phyloP scores from a whole-genome alignment of 164 flowering plant genomes.

The Stephania cephalantha region DNA sequence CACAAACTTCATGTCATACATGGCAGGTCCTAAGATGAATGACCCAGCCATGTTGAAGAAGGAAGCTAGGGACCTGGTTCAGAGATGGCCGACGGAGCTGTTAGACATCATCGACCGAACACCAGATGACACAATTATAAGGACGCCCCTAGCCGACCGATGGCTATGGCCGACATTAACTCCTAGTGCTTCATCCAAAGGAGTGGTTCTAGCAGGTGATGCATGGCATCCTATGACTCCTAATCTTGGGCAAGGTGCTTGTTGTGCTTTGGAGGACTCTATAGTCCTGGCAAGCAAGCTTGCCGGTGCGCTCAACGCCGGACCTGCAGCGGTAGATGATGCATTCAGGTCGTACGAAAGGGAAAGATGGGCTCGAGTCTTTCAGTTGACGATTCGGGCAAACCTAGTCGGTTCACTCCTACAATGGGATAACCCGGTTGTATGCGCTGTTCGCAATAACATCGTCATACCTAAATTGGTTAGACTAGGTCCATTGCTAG shows the following conservation, averaged over 20 bases:
- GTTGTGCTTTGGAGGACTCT: conserved; percentile 89
- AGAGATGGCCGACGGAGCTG: conserved; percentile 61
- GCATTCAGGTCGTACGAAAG: conserved; percentile 50
- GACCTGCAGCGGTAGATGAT: conserved; percentile 31
- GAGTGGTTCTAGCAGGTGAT: conserved; percentile 82
- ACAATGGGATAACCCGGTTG: conserved; percentile 73
- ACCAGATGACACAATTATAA: conserved; percentile 65
- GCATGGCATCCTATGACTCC: conserved; percentile 99
- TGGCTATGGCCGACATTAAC: conserved; percentile 77
- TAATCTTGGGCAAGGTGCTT: conserved; percentile 94
- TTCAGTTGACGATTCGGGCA: conserved; percentile 68
- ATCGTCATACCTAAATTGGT: conserved; percentile 73
- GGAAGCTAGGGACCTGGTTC: conserved; percentile 50
- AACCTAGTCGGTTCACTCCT: conserved; percentile 63
- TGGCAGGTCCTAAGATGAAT: conserved; percentile 62
- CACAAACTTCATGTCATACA: not conserved
- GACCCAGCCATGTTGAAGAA: conserved; percentile 55
- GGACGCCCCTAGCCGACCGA: conserved; percentile 69
- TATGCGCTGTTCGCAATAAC: conserved; percentile 59
- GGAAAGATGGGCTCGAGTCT: conserved; percentile 76
- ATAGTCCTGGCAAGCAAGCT: conserved; percentile 66
- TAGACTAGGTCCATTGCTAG: conserved; percentile 67
- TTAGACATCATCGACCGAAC: conserved; percentile 43
- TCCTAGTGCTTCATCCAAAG: conserved; percentile 55
- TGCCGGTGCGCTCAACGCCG: conserved; percentile 35